phyloP scores from a whole-genome alignment of 139 green algal species.

The Picochlorum sp. region DNA sequence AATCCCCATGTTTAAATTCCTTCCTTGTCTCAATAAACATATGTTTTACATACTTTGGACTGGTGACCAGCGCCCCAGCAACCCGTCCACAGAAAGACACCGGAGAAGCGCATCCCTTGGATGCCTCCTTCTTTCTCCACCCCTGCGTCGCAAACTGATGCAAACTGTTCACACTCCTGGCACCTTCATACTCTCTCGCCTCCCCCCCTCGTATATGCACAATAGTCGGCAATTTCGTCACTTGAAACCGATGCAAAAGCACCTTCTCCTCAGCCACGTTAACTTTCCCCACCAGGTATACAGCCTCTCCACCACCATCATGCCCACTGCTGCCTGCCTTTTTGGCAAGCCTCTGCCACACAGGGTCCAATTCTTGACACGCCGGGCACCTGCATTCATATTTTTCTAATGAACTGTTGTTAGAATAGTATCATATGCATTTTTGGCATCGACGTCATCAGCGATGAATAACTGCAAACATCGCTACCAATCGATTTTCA shows the following conservation, averaged over 20 bases:
- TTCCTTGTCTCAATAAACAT: background rate
- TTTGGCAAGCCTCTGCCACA: slow-evolving; percentile 1
- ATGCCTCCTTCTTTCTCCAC: slow-evolving; percentile 1
- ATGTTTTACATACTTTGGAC: background rate
- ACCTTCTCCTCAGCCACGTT: slow-evolving; percentile 7
- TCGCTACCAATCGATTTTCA: background rate
- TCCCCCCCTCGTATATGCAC: slow-evolving; percentile 6
- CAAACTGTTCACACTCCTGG: slow-evolving; percentile 5
- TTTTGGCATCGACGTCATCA: background rate
- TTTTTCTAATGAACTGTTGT: background rate
- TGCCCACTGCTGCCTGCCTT: background rate
- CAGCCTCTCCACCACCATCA: slow-evolving; percentile 1
- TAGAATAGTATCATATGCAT: background rate
- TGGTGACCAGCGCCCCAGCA: slow-evolving; percentile 1
- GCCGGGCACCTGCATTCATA: slow-evolving; percentile 11
- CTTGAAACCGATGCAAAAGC: slow-evolving; percentile 10
- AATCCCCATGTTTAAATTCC: slow-evolving; percentile 8
- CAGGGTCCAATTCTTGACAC: slow-evolving; percentile 7
- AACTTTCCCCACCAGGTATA: background rate
- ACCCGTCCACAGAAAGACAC: slow-evolving; percentile 7
- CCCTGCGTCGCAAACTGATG: slow-evolving; percentile 5
- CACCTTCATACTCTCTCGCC: slow-evolving; percentile 5
- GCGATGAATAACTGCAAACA: background rate
- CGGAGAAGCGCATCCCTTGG: slow-evolving; percentile 18
- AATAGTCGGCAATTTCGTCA: slow-evolving; percentile 9